Evolutionary conservation across 2,329 filamentous ascomycete species (phyloP), one percentile per base, ranked within the genome.

Genomic region (Aspergillus sp.): DNA sequence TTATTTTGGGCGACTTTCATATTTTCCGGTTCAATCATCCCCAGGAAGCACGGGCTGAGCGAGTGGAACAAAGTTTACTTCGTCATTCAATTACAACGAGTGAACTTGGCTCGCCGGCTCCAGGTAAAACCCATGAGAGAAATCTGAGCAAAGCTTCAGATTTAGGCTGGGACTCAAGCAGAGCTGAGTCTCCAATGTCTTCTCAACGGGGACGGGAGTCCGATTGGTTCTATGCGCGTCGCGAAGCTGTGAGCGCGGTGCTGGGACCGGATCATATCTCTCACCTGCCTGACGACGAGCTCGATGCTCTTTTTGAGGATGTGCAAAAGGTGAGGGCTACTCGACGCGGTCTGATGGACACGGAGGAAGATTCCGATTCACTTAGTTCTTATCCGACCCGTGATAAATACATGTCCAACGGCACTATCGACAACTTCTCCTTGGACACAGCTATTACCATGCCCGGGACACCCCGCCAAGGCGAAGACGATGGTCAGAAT

Each of bases 11-110:
- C 41, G 95, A 99, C 74, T 99, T 99, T 67, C 95, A 99, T 73
- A 99, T 99, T 60, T 98, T 99, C 77, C 84, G 95, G 56, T 99
- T 99, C 80, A 99, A 98, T 68, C 93, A 99, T 71, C 95, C 95
- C 0, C 89, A 96, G 81, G 95, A 99, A 77, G 95, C 95, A 30
- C 87, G 91, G 57, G 93, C 93, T 3, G 95, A 99, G 76, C 82
- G 95, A 54, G 93, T 91, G 12, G 91, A 96, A 61, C 86, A 91
- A 69, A 96, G 91, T 69, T 79, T 96, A 18, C 80, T 99, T 56
- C 88, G 93, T 45, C 93, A 98, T 69, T 96, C 93, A 6, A 79
- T 88, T 48, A 85, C 84, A 8, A 81, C 82, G 17, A 83, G 83
- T 64, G 82, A 87, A 63, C 78, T 95, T 26, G 86, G 80, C 43